Evolutionary conservation across 148 eudicot genomes (phyloP).

Genomic region (Rhododendron williamsianum): DNA sequence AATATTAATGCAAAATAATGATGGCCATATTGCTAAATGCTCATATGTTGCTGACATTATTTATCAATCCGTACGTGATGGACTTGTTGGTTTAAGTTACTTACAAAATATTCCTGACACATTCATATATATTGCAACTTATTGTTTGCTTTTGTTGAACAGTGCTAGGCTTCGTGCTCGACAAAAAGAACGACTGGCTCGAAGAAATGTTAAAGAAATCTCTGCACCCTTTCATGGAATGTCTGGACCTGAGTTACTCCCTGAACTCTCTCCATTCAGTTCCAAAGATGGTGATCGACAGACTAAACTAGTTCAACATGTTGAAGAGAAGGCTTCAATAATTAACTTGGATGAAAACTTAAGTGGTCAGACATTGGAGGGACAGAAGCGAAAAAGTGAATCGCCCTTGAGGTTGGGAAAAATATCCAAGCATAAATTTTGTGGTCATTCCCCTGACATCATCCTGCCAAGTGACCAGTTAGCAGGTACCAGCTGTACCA

Average conservation of each 20-base stretch:
- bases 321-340: conserved; percentile 28
- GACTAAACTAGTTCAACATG: conserved; percentile 21
- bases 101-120: background rate
- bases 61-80: background rate
- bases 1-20: background rate
- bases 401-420: conserved; percentile 29
- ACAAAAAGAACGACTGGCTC: conserved; percentile 78
- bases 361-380: conserved; percentile 24
- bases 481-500: conserved; percentile 22
- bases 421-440: conserved; percentile 35
- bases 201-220: conserved; percentile 34
- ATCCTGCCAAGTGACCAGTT: conserved; percentile 24
- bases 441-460: conserved; percentile 24
- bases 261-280: conserved; percentile 22
- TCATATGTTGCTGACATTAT: background rate
- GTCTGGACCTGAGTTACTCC: conserved; percentile 24
- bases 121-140: background rate
- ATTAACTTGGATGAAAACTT: conserved; percentile 29
- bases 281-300: conserved; percentile 25
- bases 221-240: conserved; percentile 23
- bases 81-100: background rate
- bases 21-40: background rate
- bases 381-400: conserved; percentile 25
- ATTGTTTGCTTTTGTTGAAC: conserved; percentile 15
- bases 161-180: conserved; percentile 86